Evolutionary conservation across 768 basidiomycete species (phyloP), one percentile per base, ranked within the genome.

Genomic region (Omphalotus guepiniiformis): DNA sequence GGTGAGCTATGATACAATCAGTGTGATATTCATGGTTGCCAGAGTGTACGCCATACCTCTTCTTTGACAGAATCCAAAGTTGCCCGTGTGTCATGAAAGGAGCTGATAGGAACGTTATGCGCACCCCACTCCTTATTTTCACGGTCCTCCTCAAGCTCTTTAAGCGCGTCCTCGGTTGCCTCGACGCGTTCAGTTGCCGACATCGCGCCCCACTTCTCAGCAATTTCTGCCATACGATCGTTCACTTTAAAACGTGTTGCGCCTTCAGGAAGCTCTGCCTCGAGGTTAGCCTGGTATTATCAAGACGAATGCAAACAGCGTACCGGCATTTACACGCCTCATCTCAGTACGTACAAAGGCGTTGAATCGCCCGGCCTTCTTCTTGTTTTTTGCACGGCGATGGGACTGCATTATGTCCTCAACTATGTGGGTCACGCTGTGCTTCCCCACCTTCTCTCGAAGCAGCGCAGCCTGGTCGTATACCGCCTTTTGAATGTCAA

Each of bases 131-230:
- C 28, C 22, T 36, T 23, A 32, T 46, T 46, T 7, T 6, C 12
- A 11, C 35, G 4, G 4, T 22, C 4, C n/a, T 34, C 28, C 21
- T 32, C 28, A 4, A 35, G 21, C 6, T 6, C 3, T 4, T 5
- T 22, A 4, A 34, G 44, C 9, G 28, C 35, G 6, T 18, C 21
- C 30, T 46, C 30, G 11, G 35, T 34, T 11, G 22, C 34, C 4
- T 3, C 30, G 21, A 36, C 22, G 6, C 18, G 18, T 16, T 34
- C 44, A n/a, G 34, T 34, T 6, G 9, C 5, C 9, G 44, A 25
- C 44, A 46, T 46, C 5, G 29, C 30, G 18, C 19, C 5, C 44
- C 44, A 46, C n/a, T 21, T 46, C 15, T 16, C 44, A 3, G 32
- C 29, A 23, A 46, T 34, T 19, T 46, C 32, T 9, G 4, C 9